Percentiles rank a stretch among this genome's conserved stretches.
phyloP scores from a whole-genome alignment of 805 yeast genomes.

The Pichia membranifaciens region DNA sequence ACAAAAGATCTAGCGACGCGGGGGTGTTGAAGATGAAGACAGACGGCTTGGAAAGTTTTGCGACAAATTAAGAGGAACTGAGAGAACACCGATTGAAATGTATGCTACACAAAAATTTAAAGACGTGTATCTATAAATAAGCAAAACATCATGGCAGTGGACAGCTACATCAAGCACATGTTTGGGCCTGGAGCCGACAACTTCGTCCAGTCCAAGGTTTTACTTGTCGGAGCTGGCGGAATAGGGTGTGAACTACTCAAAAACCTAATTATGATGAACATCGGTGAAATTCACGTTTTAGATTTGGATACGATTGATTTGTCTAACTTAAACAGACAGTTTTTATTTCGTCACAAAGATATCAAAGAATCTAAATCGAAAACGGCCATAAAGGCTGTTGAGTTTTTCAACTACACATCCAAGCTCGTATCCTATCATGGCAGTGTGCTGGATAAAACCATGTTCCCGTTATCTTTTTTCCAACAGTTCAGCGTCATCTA shows the following conservation, averaged over 20 bases:
- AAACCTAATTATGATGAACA: constrained; percentile 70
- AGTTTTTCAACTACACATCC: constrained; percentile 58
- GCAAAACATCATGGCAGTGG: constrained; percentile 10
- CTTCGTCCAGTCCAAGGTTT: constrained; percentile 46
- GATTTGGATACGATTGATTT: constrained; percentile 94
- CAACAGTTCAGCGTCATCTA: constrained; percentile 69
- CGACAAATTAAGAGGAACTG: too few species aligned
- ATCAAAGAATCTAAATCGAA: constrained; percentile 82
- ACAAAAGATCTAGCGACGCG: too few species aligned
- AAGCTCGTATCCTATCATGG: constrained; percentile 76
- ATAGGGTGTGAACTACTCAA: constrained; percentile 90
- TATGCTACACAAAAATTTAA: too few species aligned
- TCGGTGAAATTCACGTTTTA: constrained; percentile 84
- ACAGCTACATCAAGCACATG: constrained; percentile 36
- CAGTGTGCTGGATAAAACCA: constrained; percentile 70
- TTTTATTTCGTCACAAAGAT: constrained; percentile 81
- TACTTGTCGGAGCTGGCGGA: constrained; percentile 94
- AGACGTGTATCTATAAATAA: too few species aligned
- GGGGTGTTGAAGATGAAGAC: neutral
- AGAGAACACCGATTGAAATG: too few species aligned
- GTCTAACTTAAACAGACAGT: constrained; percentile 89
- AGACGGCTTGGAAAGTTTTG: neutral
- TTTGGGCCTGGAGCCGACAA: constrained; percentile 34
- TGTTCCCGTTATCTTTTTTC: constrained; percentile 75
- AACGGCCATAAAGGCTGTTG: constrained; percentile 81